These are phyloP conservation scores for Thermothielavioides terrestris DNA, from an alignment of 495 filamentous ascomycete species.

Conservation along the genomic window DNA sequence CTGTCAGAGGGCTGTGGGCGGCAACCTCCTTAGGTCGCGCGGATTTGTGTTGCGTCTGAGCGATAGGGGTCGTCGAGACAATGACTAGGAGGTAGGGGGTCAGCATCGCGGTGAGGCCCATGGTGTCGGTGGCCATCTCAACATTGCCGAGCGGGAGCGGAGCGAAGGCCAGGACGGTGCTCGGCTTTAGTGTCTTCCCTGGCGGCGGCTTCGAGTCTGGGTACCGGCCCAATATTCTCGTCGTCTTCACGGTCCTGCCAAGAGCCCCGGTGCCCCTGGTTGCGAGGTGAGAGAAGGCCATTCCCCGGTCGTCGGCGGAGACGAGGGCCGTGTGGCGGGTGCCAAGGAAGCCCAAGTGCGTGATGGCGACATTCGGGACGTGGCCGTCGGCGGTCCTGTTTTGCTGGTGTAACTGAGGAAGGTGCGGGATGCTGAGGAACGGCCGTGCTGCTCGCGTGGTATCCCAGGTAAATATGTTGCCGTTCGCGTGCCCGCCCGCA, in stretches of 20 bases:
- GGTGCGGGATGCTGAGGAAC: conserved; percentile 78
- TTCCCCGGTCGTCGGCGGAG: conserved; percentile 90
- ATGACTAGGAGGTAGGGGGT: conserved; percentile 94
- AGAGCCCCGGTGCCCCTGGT: conserved; percentile 83
- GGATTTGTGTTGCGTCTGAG: conserved; percentile 91
- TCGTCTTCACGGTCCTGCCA: conserved; percentile 77
- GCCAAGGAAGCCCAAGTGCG: conserved; percentile 92
- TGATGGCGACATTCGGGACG: conserved; percentile 60
- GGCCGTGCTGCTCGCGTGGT: conserved; percentile 68
- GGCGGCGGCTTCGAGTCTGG: conserved; percentile 50
- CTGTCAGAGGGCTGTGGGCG: conserved; percentile 82
- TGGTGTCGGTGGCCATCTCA: conserved; percentile 73
- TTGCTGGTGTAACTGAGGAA: conserved; percentile 56
- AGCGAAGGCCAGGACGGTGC: conserved; percentile 87
- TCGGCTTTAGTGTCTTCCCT: conserved; percentile 72
- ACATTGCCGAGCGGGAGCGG: conserved; percentile 86
- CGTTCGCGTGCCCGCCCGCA: conserved; percentile 80
- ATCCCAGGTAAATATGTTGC: conserved; percentile 97
- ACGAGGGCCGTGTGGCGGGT: conserved; percentile 92
- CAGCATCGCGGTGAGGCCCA: conserved; percentile 91
- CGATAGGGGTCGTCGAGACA: conserved; percentile 90
- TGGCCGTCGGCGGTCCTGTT: conserved; percentile 71
- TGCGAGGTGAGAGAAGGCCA: conserved; percentile 97
- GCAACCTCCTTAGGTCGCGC: conserved; percentile 82
- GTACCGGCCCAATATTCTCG: conserved; percentile 85